Conservation (phyloP, 805 yeast genomes). For the Hanseniaspora hatyaiensis region DNA sequence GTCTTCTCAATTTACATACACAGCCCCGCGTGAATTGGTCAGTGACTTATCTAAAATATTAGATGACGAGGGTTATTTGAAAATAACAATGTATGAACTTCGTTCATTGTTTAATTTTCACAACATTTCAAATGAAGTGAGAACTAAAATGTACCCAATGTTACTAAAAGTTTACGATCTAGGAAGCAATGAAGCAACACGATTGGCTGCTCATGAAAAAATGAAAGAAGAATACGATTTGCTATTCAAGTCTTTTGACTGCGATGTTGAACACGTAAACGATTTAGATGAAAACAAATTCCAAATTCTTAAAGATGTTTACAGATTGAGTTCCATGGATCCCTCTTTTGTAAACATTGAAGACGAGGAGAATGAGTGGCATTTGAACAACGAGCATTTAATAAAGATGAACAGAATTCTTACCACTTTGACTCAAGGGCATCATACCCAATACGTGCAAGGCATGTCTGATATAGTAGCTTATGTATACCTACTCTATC, state of each 20-base stretch:
- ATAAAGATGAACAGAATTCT: slow-evolving; percentile 62
- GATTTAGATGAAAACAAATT: slow-evolving; percentile 60
- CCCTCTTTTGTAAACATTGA: slow-evolving; percentile 22
- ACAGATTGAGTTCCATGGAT: slow-evolving; percentile 40
- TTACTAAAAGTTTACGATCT: slow-evolving; percentile 76
- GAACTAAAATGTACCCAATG: slow-evolving; percentile 78
- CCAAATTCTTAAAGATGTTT: slow-evolving; percentile 86
- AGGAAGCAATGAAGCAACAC: slow-evolving; percentile 65
- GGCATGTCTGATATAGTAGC: slow-evolving; percentile 94
- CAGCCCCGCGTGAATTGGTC: neutral
- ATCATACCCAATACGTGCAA: slow-evolving; percentile 85
- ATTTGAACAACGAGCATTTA: slow-evolving; percentile 66
- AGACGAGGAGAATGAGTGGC: slow-evolving; percentile 41
- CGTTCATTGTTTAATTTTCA: slow-evolving; percentile 6
- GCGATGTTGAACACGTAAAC: slow-evolving; percentile 26
- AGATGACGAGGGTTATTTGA: slow-evolving; percentile 63
- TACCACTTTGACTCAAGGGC: slow-evolving; percentile 64
- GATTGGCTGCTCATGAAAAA: slow-evolving; percentile 46
- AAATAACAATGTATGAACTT: slow-evolving; percentile 55
- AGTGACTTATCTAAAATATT: slow-evolving; percentile 23
- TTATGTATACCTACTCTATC: slow-evolving; percentile 56
- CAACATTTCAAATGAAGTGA: slow-evolving; percentile 37
- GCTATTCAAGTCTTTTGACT: neutral
- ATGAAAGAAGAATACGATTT: slow-evolving; percentile 46
- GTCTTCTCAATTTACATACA: neutral